Percentiles rank a stretch among this genome's conserved stretches.
phyloP scores from a whole-genome alignment of 2,329 filamentous ascomycete genomes.

The Penicillium oxalicum region DNA sequence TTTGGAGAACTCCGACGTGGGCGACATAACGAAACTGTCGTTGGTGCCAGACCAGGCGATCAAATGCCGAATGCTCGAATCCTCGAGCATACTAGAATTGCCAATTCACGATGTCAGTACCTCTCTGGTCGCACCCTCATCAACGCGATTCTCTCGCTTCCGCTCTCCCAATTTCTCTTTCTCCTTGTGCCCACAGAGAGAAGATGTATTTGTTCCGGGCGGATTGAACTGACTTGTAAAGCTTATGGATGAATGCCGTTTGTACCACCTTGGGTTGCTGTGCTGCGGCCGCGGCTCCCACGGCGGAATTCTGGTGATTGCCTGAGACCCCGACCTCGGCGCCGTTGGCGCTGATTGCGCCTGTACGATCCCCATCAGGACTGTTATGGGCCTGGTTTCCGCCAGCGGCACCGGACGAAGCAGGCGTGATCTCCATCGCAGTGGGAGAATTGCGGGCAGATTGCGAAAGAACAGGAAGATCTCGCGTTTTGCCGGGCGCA shows the following conservation, averaged over 20 bases:
- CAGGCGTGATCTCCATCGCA: conserved; percentile 52
- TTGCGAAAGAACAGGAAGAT: conserved; percentile 45
- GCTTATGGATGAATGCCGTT: conserved; percentile 97
- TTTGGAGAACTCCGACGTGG: conserved; percentile 95
- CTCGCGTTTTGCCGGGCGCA: conserved; percentile 44
- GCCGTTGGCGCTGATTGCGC: conserved; percentile 33
- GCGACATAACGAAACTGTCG: conserved; percentile 98
- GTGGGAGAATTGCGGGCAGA: conserved; percentile 39
- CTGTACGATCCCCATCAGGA: conserved; percentile 43
- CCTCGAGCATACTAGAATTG: conserved; percentile 79
- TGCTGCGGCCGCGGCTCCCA: conserved; percentile 50
- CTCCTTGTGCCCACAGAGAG: too few relatives aligned
- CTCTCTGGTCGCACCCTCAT: background rate
- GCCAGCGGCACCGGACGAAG: conserved; percentile 41
- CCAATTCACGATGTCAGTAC: conserved; percentile 14
- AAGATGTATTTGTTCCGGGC: too few relatives aligned
- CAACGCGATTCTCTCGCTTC: too few relatives aligned
- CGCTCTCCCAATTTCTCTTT: background rate
- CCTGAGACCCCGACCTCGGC: conserved; percentile 25
- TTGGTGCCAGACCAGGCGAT: conserved; percentile 93
- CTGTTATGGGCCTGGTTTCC: conserved; percentile 43
- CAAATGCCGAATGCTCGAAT: conserved; percentile 83
- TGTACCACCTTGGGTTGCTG: conserved; percentile 97
- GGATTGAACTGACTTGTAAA: conserved; percentile 76
- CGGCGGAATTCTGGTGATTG: conserved; percentile 28